phyloP scores from a whole-genome alignment of 2,329 filamentous ascomycete species.

The Beauveria sp. region DNA sequence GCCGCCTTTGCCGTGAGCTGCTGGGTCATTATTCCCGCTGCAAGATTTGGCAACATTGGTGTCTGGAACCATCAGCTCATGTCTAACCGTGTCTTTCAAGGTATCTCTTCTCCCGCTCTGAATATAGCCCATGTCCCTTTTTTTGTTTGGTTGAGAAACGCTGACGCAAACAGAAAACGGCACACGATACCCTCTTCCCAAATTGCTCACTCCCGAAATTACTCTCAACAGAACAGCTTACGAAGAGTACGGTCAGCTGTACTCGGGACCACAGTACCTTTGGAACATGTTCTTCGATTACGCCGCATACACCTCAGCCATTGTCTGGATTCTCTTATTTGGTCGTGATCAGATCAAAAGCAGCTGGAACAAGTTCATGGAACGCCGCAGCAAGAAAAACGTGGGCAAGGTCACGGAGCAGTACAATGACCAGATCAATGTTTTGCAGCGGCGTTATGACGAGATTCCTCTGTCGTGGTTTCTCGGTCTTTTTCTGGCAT shows the following conservation, averaged over 20 bases:
- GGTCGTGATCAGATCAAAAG: slow-evolving; percentile 39
- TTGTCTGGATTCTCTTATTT: slow-evolving; percentile 52
- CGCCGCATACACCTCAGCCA: slow-evolving; percentile 48
- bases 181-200: slow-evolving; percentile 25
- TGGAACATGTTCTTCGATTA: slow-evolving; percentile 56
- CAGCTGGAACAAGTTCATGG: slow-evolving; percentile 36
- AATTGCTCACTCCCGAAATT: slow-evolving; percentile 25
- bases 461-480: slow-evolving; percentile 56
- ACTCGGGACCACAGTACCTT: slow-evolving; percentile 48
- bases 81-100: slow-evolving; percentile 46
- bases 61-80: slow-evolving; percentile 46
- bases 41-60: slow-evolving; percentile 49
- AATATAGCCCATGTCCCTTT: too few species aligned
- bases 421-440: slow-evolving; percentile 51
- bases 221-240: slow-evolving; percentile 42
- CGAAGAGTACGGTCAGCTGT: slow-evolving; percentile 43
- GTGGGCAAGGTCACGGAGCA: slow-evolving; percentile 41
- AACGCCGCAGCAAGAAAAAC: slow-evolving; percentile 23
- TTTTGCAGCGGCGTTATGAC: slow-evolving; percentile 48
- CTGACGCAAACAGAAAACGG: slow-evolving; percentile 22
- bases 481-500: slow-evolving; percentile 37
- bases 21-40: slow-evolving; percentile 51
- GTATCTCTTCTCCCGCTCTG: slow-evolving; percentile 12
- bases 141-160: background rate
- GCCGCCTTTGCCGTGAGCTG: slow-evolving; percentile 46